These are phyloP conservation scores for Ilyonectria mors-panacis DNA, from an alignment of 2,329 filamentous ascomycete genomes.

Conservation along the genomic window DNA sequence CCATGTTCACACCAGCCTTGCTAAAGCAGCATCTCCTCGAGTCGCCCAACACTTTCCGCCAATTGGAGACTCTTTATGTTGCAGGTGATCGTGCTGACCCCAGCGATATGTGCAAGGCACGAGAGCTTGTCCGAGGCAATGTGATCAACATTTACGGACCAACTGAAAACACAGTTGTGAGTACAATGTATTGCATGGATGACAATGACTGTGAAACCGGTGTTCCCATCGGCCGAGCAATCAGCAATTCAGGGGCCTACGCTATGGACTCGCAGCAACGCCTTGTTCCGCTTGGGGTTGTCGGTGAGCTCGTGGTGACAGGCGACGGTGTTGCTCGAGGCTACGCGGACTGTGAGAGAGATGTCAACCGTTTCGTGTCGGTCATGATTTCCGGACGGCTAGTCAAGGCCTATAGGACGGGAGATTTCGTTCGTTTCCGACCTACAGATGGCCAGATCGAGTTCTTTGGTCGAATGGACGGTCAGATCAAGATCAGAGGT, in stretches of 20 bases:
- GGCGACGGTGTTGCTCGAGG: constrained; percentile 38
- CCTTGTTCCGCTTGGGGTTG: constrained; percentile 44
- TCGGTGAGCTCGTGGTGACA: constrained; percentile 49
- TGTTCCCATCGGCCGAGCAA: constrained; percentile 38
- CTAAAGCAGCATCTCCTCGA: constrained; percentile 40
- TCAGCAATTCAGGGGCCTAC: constrained; percentile 41
- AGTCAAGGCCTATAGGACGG: constrained; percentile 33
- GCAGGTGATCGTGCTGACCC: constrained; percentile 41
- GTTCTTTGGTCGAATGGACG: constrained; percentile 40
- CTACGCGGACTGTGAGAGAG: background rate
- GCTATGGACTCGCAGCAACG: constrained; percentile 44
- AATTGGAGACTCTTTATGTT: constrained; percentile 24
- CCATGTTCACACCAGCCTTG: constrained; percentile 34
- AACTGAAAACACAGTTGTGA: constrained; percentile 37
- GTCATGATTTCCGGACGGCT: background rate
- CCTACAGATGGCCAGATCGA: constrained; percentile 33
- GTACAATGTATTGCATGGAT: constrained; percentile 15
- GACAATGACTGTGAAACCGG: constrained; percentile 27
- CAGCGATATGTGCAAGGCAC: constrained; percentile 15
- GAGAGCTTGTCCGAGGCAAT: background rate
- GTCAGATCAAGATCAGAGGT: constrained; percentile 41
- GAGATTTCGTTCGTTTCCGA: constrained; percentile 35
- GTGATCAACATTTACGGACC: constrained; percentile 36
- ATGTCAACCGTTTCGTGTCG: background rate
- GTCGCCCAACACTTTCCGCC: constrained; percentile 12